A percentile compares a stretch with the other conserved stretches of the same genome.
Evolutionary conservation across 768 basidiomycete species (phyloP).

Genomic region (Phaffia tasmanica): DNA sequence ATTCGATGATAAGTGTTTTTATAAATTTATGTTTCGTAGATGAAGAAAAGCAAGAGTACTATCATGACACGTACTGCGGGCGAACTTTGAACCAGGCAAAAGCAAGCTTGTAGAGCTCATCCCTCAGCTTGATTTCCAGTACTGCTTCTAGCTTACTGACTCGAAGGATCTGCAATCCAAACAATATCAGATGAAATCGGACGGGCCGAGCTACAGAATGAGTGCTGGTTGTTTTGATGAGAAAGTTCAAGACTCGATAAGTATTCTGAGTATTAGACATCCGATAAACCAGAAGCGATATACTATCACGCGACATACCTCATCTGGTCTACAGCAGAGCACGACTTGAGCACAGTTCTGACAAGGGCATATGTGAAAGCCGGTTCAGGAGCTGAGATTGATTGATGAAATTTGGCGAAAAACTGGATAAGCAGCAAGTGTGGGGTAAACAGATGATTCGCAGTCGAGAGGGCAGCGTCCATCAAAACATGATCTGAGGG

Average conservation of each 20-base stretch:
- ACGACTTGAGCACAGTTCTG: conserved; percentile 70
- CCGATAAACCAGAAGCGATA: conserved; percentile 3
- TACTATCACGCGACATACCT: conserved; percentile 47
- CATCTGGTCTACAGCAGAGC: conserved; percentile 54
- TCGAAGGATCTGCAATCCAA: conserved; percentile 83
- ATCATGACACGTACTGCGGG: conserved; percentile 59
- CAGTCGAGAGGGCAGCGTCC: conserved; percentile 57
- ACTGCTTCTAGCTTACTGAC: conserved; percentile 74
- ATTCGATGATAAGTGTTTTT: background rate
- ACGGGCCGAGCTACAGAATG: conserved; percentile 84
- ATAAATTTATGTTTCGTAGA: too few species aligned
- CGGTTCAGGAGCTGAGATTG: conserved; percentile 75
- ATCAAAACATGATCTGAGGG: conserved; percentile 79
- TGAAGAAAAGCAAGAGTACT: too few species aligned
- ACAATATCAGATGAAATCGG: conserved; percentile 77
- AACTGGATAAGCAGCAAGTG: conserved; percentile 77
- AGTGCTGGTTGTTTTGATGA: conserved; percentile 47
- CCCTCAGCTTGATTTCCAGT: conserved; percentile 64
- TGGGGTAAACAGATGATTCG: conserved; percentile 64
- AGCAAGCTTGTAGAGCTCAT: conserved; percentile 64
- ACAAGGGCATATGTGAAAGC: conserved; percentile 77
- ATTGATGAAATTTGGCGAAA: conserved; percentile 82
- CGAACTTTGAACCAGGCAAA: conserved; percentile 87
- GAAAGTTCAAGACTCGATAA: background rate
- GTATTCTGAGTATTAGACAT: conserved; percentile 7